Percentiles rank a stretch among this genome's conserved stretches.
These are phyloP conservation scores for Staphylotrichum tortipilum DNA, from an alignment of 495 filamentous ascomycete genomes.

Conservation along the genomic window DNA sequence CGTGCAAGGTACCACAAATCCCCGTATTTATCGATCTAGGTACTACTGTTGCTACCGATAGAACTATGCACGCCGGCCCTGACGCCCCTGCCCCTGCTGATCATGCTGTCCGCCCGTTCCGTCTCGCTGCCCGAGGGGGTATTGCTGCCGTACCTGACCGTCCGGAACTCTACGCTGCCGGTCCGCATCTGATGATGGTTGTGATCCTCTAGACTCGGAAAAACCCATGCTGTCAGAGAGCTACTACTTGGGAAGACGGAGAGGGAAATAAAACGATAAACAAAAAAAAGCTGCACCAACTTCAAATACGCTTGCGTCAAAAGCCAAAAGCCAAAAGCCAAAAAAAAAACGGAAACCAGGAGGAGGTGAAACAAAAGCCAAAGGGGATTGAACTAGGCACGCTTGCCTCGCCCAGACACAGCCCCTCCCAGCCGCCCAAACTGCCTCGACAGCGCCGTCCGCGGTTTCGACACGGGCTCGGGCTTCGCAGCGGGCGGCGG, in stretches of 20 bases:
- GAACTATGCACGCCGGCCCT: not conserved
- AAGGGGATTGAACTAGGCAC: conserved; percentile 20
- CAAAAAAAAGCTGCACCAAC: not conserved
- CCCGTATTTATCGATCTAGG: too few relatives aligned
- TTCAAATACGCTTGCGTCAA: not conserved
- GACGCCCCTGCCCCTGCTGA: not conserved
- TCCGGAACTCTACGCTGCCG: conserved; percentile 1
- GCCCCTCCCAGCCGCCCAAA: conserved; percentile 60
- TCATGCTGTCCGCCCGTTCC: conserved; percentile 3
- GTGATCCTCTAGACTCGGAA: conserved; percentile 1
- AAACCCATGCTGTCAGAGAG: conserved; percentile 4
- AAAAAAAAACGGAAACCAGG: conserved; percentile 2
- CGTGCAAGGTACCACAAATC: too few relatives aligned
- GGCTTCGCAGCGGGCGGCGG: conserved; percentile 20
- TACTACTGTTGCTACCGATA: too few relatives aligned
- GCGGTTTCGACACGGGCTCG: conserved; percentile 45
- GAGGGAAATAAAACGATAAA: not conserved
- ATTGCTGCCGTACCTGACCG: not conserved
- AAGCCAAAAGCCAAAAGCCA: not conserved
- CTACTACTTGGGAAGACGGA: too few relatives aligned
- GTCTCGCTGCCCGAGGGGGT: conserved; percentile 7
- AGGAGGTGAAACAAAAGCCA: too few relatives aligned
- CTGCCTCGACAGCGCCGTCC: conserved; percentile 56
- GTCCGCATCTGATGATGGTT: not conserved
- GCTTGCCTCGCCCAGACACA: conserved; percentile 50